Evolutionary conservation across 148 eudicot species (phyloP).

Genomic region (Camellia japonica): DNA sequence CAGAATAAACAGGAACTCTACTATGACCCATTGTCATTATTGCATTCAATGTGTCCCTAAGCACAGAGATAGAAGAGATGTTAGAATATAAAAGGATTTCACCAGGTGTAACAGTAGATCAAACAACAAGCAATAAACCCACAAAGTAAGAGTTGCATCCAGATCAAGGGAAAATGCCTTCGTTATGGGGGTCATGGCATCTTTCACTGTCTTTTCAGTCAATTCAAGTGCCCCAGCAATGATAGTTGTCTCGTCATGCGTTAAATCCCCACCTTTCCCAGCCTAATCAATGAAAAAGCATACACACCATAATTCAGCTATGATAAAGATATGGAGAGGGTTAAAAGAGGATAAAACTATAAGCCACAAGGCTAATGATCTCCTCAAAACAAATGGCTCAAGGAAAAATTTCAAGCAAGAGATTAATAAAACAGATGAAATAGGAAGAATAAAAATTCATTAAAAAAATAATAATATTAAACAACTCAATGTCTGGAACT

Average conservation of each 20-base stretch:
- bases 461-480: neutral
- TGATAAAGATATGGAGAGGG: neutral
- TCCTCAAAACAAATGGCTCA: constrained; percentile 2
- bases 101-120: constrained; percentile 19
- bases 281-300: constrained; percentile 43
- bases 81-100: constrained; percentile 26
- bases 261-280: constrained; percentile 97
- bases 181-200: constrained; percentile 96
- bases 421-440: neutral
- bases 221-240: constrained; percentile 92
- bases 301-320: constrained; percentile 13
- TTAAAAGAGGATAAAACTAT: neutral
- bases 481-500: neutral
- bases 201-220: constrained; percentile 92
- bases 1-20: constrained; percentile 85
- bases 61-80: constrained; percentile 13
- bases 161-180: constrained; percentile 99
- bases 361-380: neutral
- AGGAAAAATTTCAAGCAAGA: neutral
- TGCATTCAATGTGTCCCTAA: constrained; percentile 88
- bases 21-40: constrained; percentile 95
- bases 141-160: constrained; percentile 95
- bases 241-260: constrained; percentile 97
- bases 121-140: constrained; percentile 49
- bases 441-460: neutral